Evolutionary conservation across 768 basidiomycete genomes (phyloP).

Genomic region (Tricholoma flavovirens): DNA sequence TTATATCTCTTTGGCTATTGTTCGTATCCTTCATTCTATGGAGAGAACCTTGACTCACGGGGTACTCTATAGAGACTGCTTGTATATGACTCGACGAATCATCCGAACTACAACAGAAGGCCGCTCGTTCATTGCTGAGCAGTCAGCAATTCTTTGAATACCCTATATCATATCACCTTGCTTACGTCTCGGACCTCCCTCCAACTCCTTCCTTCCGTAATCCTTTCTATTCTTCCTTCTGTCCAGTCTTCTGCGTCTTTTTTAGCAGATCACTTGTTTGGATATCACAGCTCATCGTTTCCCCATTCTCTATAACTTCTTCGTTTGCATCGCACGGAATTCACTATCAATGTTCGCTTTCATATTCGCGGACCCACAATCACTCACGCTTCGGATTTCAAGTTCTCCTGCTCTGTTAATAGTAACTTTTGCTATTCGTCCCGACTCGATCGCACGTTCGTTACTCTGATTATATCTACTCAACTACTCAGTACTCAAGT

Average conservation of each 20-base stretch:
- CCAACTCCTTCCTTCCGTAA: not conserved
- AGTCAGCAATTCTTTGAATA: constrained; percentile 1
- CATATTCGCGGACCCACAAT: constrained; percentile 5
- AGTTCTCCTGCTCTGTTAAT: constrained; percentile 1
- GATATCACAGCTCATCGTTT: not conserved
- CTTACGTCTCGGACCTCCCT: not conserved
- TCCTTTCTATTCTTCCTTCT: not conserved
- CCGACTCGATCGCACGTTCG: not conserved
- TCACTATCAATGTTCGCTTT: not conserved
- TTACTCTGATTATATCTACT: not conserved
- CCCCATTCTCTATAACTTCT: not conserved
- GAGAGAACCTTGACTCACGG: not conserved
- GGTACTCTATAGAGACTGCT: not conserved
- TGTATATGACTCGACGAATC: not conserved
- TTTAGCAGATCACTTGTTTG: not conserved
- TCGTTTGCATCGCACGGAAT: not conserved
- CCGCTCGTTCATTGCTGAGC: not conserved
- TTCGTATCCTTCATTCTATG: not conserved
- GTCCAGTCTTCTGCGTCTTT: not conserved
- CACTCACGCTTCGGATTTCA: constrained; percentile 3
- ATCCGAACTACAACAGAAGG: not conserved
- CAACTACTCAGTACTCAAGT: not conserved
- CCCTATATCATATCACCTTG: not conserved
- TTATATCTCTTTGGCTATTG: not conserved
- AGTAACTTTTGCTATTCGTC: not conserved